Conservation (phyloP, 2,329 filamentous ascomycete genomes). For the Aspergillus vadensis region DNA sequence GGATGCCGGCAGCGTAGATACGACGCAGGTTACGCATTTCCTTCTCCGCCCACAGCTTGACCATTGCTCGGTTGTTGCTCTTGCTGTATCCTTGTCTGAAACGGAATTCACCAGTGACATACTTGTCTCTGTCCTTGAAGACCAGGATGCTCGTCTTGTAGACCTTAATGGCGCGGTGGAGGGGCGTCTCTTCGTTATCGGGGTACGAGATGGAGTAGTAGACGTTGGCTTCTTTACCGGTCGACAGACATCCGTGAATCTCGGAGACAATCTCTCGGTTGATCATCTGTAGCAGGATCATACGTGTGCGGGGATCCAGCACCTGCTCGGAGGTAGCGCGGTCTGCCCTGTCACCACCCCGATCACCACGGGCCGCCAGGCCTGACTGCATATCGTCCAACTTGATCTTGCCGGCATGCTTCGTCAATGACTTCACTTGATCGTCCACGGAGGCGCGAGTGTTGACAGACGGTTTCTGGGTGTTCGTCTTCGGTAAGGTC, state of each 20-base stretch:
- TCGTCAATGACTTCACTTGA: slow-evolving; percentile 79
- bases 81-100: slow-evolving; percentile 93
- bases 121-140: slow-evolving; percentile 96
- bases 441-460: slow-evolving; percentile 80
- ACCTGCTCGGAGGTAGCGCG: slow-evolving; percentile 94
- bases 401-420: slow-evolving; percentile 82
- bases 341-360: slow-evolving; percentile 74
- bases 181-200: slow-evolving; percentile 50
- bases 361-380: slow-evolving; percentile 51
- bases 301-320: slow-evolving; percentile 86
- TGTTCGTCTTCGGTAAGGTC: slow-evolving; percentile 70
- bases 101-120: slow-evolving; percentile 90
- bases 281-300: slow-evolving; percentile 95
- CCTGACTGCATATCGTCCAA: slow-evolving; percentile 66
- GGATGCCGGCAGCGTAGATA: slow-evolving; percentile 80
- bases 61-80: slow-evolving; percentile 93
- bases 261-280: slow-evolving; percentile 87
- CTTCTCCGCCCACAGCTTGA: slow-evolving; percentile 98
- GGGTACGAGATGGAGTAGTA: slow-evolving; percentile 78
- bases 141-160: slow-evolving; percentile 98
- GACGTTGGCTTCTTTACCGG: slow-evolving; percentile 97
- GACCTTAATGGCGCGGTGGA: slow-evolving; percentile 91
- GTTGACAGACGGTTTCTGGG: slow-evolving; percentile 77
- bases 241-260: slow-evolving; percentile 92
- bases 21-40: slow-evolving; percentile 92